phyloP scores from a whole-genome alignment of 2,329 filamentous ascomycete genomes.

The Davidsoniella eucalypti region DNA sequence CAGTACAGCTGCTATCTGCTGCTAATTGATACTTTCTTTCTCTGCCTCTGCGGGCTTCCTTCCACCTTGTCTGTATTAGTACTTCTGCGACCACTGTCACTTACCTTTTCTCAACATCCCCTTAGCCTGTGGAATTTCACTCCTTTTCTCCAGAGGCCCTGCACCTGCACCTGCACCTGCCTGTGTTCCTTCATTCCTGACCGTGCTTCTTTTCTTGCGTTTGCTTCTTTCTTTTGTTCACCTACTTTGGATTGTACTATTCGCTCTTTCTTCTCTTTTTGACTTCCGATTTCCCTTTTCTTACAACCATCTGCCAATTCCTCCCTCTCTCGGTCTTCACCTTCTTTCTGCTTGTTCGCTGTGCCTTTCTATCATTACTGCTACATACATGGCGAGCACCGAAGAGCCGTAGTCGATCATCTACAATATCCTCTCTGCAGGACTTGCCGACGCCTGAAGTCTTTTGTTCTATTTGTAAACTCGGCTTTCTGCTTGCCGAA shows the following conservation, averaged over 20 bases:
- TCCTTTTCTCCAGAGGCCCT: conserved; percentile 13
- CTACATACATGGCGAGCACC: conserved; percentile 5
- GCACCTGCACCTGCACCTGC: conserved; percentile 7
- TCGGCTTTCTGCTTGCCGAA: no score
- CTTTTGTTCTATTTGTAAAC: conserved; percentile 7
- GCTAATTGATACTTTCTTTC: neutral
- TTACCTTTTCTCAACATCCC: conserved; percentile 3
- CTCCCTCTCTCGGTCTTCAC: neutral
- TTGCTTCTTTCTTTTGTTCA: conserved; percentile 12
- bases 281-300: conserved; percentile 1
- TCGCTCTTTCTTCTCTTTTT: neutral
- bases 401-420: conserved; percentile 3
- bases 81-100: no score
- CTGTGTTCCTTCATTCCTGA: conserved; percentile 8
- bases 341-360: neutral
- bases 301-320: neutral
- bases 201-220: conserved; percentile 6
- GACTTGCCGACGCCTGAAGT: neutral
- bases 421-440: conserved; percentile 4
- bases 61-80: no score
- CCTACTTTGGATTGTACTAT: conserved; percentile 2
- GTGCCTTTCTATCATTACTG: neutral
- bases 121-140: conserved; percentile 10
- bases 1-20: neutral
- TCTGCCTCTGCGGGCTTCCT: neutral